Evolutionary conservation across 1,284 basidiomycete genomes (phyloP), one percentile per base, ranked within the genome.

Genomic region (Malassezia arunalokei): DNA sequence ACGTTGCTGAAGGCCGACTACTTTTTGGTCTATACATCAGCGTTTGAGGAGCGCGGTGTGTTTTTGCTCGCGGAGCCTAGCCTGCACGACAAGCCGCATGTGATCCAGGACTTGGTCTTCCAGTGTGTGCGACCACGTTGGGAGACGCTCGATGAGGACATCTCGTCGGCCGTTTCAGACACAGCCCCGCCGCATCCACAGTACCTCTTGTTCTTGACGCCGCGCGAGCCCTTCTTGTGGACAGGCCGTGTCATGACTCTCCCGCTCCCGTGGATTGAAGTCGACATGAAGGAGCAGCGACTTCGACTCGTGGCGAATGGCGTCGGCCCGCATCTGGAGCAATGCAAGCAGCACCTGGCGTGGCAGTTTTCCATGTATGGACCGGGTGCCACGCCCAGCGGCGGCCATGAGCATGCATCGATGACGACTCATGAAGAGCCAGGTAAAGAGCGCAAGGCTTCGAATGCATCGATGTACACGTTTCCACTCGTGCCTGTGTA

Each of bases 1-100:
- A 79, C 80, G 9, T 78, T 99, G 14, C 83, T 88, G 35, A 81
- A 85, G 40, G 83, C 89, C 5, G 88, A 87, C 63, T 92, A 98
- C 73, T 87, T 94, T 75, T 81, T 99, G 53, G 87, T 98, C 35
- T 94, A 94, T 74, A 95, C 91, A 1, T 82, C 86, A 59, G 79
- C 79, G 1, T 85, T 86, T 68, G 91, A 95, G 73, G 83, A 86
- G 64, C 84, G 92, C 27, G 90, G 90, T 9, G 83, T 85, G n/a
- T 98, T 98, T 73, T 82, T 98, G 58, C 78, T 98, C 50, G 94
- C 88, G 8, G 84, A 89, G 32, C 81, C 79, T 2, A 80, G 81
- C n/a, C 79, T 98, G 27, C 83, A 82, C 64, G 83, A 90, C 48
- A 82, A 83, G n/a, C 84, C 87, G 0, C 83, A 86, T 12, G 76